Evolutionary conservation across 441 rosid species (phyloP).

Genomic region (Pelargonium myrrhifolium): DNA sequence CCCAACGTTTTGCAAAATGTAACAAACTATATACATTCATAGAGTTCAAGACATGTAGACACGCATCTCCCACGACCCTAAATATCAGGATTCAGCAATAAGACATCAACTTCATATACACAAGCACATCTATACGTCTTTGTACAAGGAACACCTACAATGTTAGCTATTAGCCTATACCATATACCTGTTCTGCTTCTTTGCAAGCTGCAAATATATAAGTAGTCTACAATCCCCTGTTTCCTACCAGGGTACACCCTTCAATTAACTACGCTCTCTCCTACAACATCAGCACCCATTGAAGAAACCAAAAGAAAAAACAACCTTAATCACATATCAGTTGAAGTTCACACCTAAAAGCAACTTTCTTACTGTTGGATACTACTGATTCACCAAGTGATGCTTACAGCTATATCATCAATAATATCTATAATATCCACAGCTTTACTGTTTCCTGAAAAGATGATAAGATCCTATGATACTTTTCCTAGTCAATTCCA

Average conservation of each 20-base stretch:
- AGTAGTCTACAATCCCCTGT: neutral
- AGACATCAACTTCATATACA: neutral
- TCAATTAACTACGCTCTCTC: too few relatives aligned
- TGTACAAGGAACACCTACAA: neutral
- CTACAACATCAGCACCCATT: neutral
- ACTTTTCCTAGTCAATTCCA: neutral
- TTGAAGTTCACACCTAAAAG: neutral
- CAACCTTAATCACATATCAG: neutral
- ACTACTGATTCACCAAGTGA: neutral
- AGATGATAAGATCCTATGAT: neutral
- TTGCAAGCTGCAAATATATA: neutral
- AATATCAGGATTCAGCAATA: too few relatives aligned
- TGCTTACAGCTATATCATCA: neutral
- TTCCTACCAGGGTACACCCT: neutral
- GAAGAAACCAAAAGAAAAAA: neutral
- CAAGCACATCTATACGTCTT: neutral
- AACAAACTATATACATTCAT: neutral
- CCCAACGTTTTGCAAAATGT: neutral
- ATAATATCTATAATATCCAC: neutral
- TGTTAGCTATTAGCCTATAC: neutral
- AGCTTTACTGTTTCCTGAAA: neutral
- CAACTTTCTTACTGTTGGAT: neutral
- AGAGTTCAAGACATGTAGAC: too few relatives aligned
- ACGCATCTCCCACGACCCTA: too few relatives aligned
- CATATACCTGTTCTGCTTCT: neutral